Evolutionary conservation across 2,329 filamentous ascomycete species (phyloP).

Genomic region (Phyllosticta citriasiana): DNA sequence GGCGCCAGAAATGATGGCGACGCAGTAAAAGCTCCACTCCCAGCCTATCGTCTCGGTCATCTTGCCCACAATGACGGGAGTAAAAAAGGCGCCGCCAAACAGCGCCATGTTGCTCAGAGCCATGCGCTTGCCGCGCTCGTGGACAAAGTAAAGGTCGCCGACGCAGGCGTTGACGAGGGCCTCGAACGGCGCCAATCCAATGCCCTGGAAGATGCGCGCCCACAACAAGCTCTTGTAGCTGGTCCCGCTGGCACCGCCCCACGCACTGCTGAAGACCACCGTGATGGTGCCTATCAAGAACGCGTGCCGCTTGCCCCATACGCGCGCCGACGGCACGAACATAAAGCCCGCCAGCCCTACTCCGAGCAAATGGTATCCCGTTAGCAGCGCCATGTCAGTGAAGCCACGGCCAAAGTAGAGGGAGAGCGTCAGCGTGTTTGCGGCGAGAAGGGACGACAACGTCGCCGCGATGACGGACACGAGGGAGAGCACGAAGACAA

Average conservation of each 20-base stretch:
- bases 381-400: slow-evolving; percentile 69
- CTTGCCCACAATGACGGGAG: slow-evolving; percentile 82
- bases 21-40: slow-evolving; percentile 80
- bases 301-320: slow-evolving; percentile 87
- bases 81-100: slow-evolving; percentile 63
- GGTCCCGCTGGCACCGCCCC: slow-evolving; percentile 60
- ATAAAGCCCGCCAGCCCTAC: slow-evolving; percentile 73
- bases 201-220: slow-evolving; percentile 74
- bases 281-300: slow-evolving; percentile 70
- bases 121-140: slow-evolving; percentile 78
- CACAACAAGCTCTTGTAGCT: slow-evolving; percentile 65
- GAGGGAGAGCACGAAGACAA: slow-evolving; percentile 68
- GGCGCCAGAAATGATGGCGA: slow-evolving; percentile 69
- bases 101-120: slow-evolving; percentile 64
- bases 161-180: slow-evolving; percentile 80
- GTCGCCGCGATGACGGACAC: slow-evolving; percentile 75
- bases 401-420: slow-evolving; percentile 56
- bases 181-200: slow-evolving; percentile 82
- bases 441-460: slow-evolving; percentile 76
- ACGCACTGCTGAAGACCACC: slow-evolving; percentile 62
- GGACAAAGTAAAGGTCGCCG: slow-evolving; percentile 84
- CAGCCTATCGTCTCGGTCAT: slow-evolving; percentile 70
- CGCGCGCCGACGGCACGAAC: slow-evolving; percentile 75
- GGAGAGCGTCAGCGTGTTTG: slow-evolving; percentile 72
- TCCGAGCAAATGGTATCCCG: slow-evolving; percentile 78